Evolutionary conservation across 164 flowering plant species (phyloP).

Genomic region (Houttuynia cordata): DNA sequence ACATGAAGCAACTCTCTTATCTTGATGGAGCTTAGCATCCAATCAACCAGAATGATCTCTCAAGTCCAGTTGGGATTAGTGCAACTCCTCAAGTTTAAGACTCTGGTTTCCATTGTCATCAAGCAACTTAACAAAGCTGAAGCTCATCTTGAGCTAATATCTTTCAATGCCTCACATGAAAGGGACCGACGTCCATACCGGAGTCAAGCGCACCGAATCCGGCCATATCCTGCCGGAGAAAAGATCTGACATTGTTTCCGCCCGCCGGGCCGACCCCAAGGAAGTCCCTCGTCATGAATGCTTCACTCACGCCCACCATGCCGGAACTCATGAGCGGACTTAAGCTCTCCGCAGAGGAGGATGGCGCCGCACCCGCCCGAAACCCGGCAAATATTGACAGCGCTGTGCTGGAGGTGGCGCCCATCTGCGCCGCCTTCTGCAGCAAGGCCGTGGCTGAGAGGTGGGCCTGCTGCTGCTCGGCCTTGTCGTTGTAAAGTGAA

Average conservation of each 20-base stretch:
- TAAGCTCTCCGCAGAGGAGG: slow-evolving; percentile 4
- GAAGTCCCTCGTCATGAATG: slow-evolving; percentile 46
- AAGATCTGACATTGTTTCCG: slow-evolving; percentile 13
- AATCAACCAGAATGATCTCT: background rate
- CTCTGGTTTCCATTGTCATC: background rate
- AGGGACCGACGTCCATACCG: slow-evolving; percentile 37
- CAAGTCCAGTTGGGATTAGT: background rate
- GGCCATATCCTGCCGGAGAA: slow-evolving; percentile 31
- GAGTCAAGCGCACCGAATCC: slow-evolving; percentile 36
- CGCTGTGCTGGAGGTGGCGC: slow-evolving; percentile 42
- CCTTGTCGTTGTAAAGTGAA: slow-evolving; percentile 9
- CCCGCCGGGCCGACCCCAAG: slow-evolving; percentile 43
- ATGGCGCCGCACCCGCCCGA: slow-evolving; percentile 22
- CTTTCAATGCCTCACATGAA: slow-evolving; percentile 20
- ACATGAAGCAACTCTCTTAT: too few relatives aligned
- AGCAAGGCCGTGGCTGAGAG: slow-evolving; percentile 66
- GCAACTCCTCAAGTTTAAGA: background rate
- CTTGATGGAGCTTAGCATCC: background rate
- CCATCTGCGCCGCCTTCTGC: slow-evolving; percentile 78
- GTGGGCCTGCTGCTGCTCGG: slow-evolving; percentile 12
- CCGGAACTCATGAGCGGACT: slow-evolving; percentile 8
- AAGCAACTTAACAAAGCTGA: background rate
- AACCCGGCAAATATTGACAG: slow-evolving; percentile 10
- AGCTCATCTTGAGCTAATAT: background rate
- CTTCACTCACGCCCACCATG: slow-evolving; percentile 4